Base-by-base conservation (phyloP, 2,329 filamentous ascomycete genomes). In the Aspergillus cejpii region DNA sequence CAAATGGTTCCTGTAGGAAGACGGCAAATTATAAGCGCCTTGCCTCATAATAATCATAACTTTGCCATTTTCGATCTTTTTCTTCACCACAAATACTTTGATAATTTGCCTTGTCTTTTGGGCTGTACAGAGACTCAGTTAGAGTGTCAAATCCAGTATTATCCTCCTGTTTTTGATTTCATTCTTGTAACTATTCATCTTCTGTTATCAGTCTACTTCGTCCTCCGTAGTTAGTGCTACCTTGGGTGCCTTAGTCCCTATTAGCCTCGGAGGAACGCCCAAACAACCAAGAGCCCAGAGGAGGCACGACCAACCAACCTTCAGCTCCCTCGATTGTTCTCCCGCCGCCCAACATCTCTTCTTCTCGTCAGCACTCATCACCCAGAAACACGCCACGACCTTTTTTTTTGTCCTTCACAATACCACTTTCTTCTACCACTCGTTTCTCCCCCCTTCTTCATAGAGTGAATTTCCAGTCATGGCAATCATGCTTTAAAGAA, bases 281-380 rank as follows among this genome's bases (percentile, higher is more conserved):
- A n/a, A n/a, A n/a, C n/a, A n/a, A n/a, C 31, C 31, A 34, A 34
- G 11, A 34, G 15, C 31, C 31, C 31, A 34, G 15, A 34, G 31
- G 15, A 34, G 43, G 43, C 31, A 46, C 45, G 41, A 51, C 51
- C 53, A 52, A 55, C 53, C 53, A 49, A n/a, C n/a, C n/a, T 34
- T 45, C 45, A 44, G 41, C 48, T 52, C 48, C 52, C 48, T 54
- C 50, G 41, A 48, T 48, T 23, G 34, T 49, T 36, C 52, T 49
- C 49, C 23, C 49, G 47, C 54, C 54, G 45, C 31, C 29, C 31
- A 37, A 41, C 42, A 17, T 19, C 27, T 36, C 54, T 55, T 53
- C 50, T 56, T 58, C 59, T 60, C 57, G 58, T 61, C 59, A 61
- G 58, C 59, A 58, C 55, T 55, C 55, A 58, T 54, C 50, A 46